Conservation (phyloP, 2,329 filamentous ascomycete species). For the Arthrobotrys iridis region DNA sequence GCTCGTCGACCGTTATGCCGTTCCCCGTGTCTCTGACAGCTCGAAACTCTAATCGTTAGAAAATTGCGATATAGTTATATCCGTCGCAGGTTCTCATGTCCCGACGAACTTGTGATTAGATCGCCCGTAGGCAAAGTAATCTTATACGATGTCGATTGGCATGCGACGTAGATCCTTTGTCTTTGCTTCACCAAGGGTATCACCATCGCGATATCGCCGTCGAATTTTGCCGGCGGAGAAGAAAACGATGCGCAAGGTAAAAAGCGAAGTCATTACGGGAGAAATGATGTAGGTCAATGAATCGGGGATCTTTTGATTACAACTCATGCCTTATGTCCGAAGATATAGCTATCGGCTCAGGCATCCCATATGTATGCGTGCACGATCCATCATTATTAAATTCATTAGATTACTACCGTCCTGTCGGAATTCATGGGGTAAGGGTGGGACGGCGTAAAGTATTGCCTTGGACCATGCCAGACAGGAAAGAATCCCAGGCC, state of each 20-base stretch:
- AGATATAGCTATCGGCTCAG: not conserved
- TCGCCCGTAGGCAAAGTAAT: conserved; percentile 6
- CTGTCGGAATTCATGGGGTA: conserved; percentile 26
- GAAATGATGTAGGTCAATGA: too few species aligned
- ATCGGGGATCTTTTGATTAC: conserved; percentile 1
- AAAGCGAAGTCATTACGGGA: too few species aligned
- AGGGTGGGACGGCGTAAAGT: conserved; percentile 8
- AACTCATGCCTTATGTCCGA: not conserved
- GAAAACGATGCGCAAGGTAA: too few species aligned
- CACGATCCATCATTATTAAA: not conserved
- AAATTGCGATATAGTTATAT: not conserved
- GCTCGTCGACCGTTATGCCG: conserved; percentile 4
- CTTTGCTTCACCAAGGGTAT: not conserved
- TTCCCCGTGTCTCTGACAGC: not conserved
- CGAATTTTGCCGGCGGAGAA: not conserved
- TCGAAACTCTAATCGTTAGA: conserved; percentile 5
- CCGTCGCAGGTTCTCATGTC: not conserved
- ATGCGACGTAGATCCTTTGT: conserved; percentile 13
- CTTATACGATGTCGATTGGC: conserved; percentile 7
- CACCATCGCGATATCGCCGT: not conserved
- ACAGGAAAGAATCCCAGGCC: conserved; percentile 17
- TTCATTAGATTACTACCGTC: conserved; percentile 25
- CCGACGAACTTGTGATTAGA: not conserved
- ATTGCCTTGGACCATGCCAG: conserved; percentile 5
- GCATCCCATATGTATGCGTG: not conserved